Conservation (phyloP, 371 early-diverging fungal genomes). For the Syncephalastrum monosporum region DNA sequence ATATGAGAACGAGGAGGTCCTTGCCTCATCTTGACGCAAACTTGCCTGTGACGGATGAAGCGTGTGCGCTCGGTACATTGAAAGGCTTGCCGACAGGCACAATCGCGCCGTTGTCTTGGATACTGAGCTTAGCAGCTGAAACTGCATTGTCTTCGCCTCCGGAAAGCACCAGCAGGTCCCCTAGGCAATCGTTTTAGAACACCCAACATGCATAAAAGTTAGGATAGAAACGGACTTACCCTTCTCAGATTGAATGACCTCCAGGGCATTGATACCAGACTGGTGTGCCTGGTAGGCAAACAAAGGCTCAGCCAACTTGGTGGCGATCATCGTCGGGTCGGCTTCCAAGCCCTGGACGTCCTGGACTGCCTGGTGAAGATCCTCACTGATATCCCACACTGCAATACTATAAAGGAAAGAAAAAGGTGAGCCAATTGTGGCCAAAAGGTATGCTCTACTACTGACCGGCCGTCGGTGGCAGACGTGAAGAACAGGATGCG, state of each 20-base stretch:
- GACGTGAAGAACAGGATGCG: slow-evolving; percentile 54
- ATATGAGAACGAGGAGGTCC: not conserved
- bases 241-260: slow-evolving; percentile 18
- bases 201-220: not conserved
- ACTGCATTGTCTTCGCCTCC: slow-evolving; percentile 67
- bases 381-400: slow-evolving; percentile 49
- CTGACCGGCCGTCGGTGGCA: slow-evolving; percentile 54
- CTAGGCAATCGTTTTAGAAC: not conserved
- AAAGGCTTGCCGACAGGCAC: slow-evolving; percentile 20
- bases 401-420: slow-evolving; percentile 33
- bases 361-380: slow-evolving; percentile 23
- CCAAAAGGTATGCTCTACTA: not conserved
- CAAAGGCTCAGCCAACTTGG: slow-evolving; percentile 33
- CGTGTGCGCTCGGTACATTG: slow-evolving; percentile 48
- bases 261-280: slow-evolving; percentile 59
- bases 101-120: not conserved
- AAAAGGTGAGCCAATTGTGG: not conserved
- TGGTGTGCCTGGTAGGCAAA: slow-evolving; percentile 41
- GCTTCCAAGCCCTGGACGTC: slow-evolving; percentile 19
- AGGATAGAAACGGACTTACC: slow-evolving; percentile 11
- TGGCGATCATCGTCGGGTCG: slow-evolving; percentile 30
- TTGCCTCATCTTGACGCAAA: too few species aligned
- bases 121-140: slow-evolving; percentile 27
- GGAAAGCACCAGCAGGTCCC: slow-evolving; percentile 36
- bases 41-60: slow-evolving; percentile 58